Evolutionary conservation across 495 filamentous ascomycete species (phyloP).

Genomic region (Aspergillus wentii): DNA sequence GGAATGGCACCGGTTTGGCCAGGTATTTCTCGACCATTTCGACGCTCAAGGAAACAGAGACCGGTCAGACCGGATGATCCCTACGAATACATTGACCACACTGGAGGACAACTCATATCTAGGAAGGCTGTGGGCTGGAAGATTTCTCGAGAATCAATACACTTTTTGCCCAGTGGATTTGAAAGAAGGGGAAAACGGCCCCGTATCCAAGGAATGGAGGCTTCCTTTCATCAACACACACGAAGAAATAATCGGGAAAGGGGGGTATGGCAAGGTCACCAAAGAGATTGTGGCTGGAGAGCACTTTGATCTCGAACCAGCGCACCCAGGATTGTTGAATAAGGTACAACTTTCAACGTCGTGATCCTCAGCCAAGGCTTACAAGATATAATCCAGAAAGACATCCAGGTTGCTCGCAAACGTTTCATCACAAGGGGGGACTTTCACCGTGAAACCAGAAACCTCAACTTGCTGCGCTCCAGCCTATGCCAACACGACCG

Average conservation of each 20-base stretch:
- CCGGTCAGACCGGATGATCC: slow-evolving; percentile 5
- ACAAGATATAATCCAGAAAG: slow-evolving; percentile 1
- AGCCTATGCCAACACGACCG: slow-evolving; percentile 4
- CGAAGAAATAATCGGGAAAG: not conserved
- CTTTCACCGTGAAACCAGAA: slow-evolving; percentile 2
- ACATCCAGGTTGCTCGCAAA: slow-evolving; percentile 6
- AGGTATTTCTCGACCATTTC: slow-evolving; percentile 4
- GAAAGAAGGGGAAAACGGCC: slow-evolving; percentile 3
- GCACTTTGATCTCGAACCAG: not conserved
- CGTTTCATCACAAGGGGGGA: not conserved
- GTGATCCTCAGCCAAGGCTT: too few relatives aligned
- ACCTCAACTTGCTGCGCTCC: slow-evolving; percentile 1
- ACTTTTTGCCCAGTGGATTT: slow-evolving; percentile 12
- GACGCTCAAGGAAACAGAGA: not conserved
- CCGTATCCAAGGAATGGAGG: slow-evolving; percentile 4
- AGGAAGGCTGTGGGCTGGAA: not conserved
- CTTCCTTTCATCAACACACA: slow-evolving; percentile 8
- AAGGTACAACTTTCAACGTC: too few relatives aligned
- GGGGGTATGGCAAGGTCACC: slow-evolving; percentile 10
- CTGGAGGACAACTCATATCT: slow-evolving; percentile 2
- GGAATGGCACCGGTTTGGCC: slow-evolving; percentile 4
- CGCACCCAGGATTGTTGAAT: too few relatives aligned
- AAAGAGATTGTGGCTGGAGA: slow-evolving; percentile 6
- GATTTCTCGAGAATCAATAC: slow-evolving; percentile 4
- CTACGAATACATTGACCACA: not conserved